Base-by-base conservation (phyloP, 495 filamentous ascomycete genomes). In the Trichoderma erinaceum region DNA sequence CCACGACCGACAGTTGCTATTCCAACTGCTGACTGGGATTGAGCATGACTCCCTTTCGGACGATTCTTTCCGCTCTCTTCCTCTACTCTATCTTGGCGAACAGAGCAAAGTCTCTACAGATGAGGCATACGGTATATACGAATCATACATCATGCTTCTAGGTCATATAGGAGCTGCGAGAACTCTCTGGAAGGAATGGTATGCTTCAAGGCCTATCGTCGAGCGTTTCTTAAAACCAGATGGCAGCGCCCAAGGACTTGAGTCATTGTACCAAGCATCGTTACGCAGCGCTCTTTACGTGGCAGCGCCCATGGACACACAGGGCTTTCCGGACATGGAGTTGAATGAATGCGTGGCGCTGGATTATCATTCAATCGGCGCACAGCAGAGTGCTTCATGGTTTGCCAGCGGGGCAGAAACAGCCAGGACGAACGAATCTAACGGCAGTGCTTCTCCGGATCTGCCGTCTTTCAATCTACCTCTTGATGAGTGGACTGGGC, bases 151-250 rank as follows among this genome's bases (percentile, higher is more conserved):
- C 32, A 44, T n/a, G 7, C 32, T 65, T 21, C 63, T 65, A 7
- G 63, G 63, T 29, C 41, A 41, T 23, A 16, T 65, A 13, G 63
- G 63, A 23, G 63, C 63, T 10, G 32, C 41, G 18, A 41, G 63
- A 44, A 65, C 63, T 5, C 23, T 65, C 3, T 65, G 63, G 63
- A 65, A 65, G 35, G 63, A 65, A 44, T 65, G 63, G 63, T 18
- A 61, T 32, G 27, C n/a, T 5, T 61, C 56, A 16, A 29, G 25
- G 27, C 25, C 56, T 3, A 32, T 29, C 29, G 56, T 61, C 11
- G 27, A 7, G 23, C 23, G 56, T 0, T 32, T 32, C 25, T 32
- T 61, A 11, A 61, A 61, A 13, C 56, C 56, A 61, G 29, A 32
- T 13, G 56, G 29, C 23, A 25, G 4, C 11, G 11, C 1, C 12